These are phyloP conservation scores for Pisolithus microcarpus DNA, from an alignment of 768 basidiomycete species.

Conservation along the genomic window DNA sequence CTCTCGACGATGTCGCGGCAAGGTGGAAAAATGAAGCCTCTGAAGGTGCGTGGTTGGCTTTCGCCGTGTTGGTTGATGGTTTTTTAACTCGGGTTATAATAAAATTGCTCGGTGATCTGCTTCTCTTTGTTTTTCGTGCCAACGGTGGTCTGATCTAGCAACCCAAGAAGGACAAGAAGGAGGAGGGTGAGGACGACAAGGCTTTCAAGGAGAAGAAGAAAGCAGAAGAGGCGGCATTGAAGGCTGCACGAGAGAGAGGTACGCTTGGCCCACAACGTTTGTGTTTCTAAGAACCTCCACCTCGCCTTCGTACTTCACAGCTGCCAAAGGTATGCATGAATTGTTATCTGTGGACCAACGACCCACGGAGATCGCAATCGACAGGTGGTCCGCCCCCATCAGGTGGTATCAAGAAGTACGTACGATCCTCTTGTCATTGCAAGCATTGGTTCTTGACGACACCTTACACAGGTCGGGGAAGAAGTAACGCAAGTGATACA, in stretches of 20 bases:
- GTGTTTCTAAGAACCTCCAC: constrained; percentile 2
- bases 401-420: constrained; percentile 84
- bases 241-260: constrained; percentile 72
- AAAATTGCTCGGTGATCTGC: neutral
- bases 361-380: neutral
- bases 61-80: neutral
- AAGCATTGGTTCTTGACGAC: constrained; percentile 1
- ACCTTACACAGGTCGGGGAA: constrained; percentile 53
- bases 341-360: constrained; percentile 4
- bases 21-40: constrained; percentile 81
- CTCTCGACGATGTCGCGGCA: constrained; percentile 40
- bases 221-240: constrained; percentile 63
- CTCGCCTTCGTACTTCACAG: constrained; percentile 4
- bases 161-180: constrained; percentile 76
- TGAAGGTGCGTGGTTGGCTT: constrained; percentile 55
- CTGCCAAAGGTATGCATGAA: constrained; percentile 21
- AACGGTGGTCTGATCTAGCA: constrained; percentile 38
- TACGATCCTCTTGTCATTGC: constrained; percentile 9
- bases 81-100: neutral
- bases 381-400: constrained; percentile 57
- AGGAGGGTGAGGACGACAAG: constrained; percentile 59
- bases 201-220: constrained; percentile 76
- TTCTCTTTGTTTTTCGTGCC: neutral
- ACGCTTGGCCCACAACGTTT: constrained; percentile 12
- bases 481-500: constrained; percentile 39